Evolutionary conservation across 2,329 filamentous ascomycete genomes (phyloP), one percentile per base, ranked within the genome.

Genomic region (Trichophyton schoenleinii): DNA sequence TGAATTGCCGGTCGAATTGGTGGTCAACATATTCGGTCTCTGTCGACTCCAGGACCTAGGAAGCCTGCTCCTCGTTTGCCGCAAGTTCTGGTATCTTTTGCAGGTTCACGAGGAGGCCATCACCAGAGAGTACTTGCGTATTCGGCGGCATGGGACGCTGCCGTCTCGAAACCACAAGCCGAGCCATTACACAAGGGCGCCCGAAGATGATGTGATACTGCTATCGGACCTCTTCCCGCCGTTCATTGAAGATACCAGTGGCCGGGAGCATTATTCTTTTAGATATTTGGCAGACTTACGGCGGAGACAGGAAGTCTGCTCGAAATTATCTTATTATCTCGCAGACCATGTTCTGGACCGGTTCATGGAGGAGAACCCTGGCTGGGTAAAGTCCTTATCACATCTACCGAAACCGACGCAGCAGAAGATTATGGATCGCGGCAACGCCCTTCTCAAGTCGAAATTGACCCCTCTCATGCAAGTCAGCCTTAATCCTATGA

Each of bases 201-300:
- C 75, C 3, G 69, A 74, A 63, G 74, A 77, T 62, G 73, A 77
- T 67, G 74, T 75, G 41, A 71, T 77, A 42, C 70, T 77, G 25
- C 66, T 77, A 15, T 76, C 74, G 9, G 75, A 77, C 63, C 66
- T 77, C 6, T 77, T 77, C 57, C 74, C 72, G 3, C 75, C 75
- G 0, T 65, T 69, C 4, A 71, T 70, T 44, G 71, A 70, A 46
- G 70, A 70, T 9, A 69, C 70, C 46, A 70, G 71, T 9, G n/a
- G 20, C 31, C 28, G 34, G 9, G 69, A 74, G 60, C 66, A 73
- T 48, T 77, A 75, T 62, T 74, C 74, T 1, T 77, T 75, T 59
- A 68, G 71, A 64, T 77, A 77, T 65, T 61, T 77, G 31, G 67
- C 71, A 63, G 70, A 69, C 36, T 62, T 77, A 58, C 70, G 70